Evolutionary conservation across 345 rosid genomes (phyloP), one percentile per base, ranked within the genome.

Genomic region (Syzygium aromaticum): DNA sequence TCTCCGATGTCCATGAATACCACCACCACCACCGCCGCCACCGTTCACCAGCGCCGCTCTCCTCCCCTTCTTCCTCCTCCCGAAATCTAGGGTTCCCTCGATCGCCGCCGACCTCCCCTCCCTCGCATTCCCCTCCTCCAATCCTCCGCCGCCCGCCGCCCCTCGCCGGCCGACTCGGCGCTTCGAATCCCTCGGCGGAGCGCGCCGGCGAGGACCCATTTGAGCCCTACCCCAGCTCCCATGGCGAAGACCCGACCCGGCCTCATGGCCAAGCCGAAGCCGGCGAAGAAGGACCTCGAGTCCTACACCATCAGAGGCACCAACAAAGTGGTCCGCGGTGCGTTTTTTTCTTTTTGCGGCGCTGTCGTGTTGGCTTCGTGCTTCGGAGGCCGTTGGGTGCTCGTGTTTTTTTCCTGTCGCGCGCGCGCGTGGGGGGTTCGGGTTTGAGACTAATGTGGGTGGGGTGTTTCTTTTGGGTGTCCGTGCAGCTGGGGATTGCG

Each of bases 201-300:
- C 46, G 46, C 46, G 46, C 46, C 46, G 46, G 46, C 46, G 46
- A 43, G 46, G 46, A 43, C 46, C 46, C 46, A 3, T 73, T 5
- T 23, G 80, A 73, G 80, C 80, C 25, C 80, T 73, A 73, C 80
- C 49, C 86, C 78, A 43, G 46, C 46, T 43, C 77, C 52, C 10
- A 97, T 97, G 99, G 98, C 98, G 77, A 97, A 93, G 89, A 95
- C 98, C 88, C 92, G 97, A 91, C 96, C 95, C 5, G 95, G 95
- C 52, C 85, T 85, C 86, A 59, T 88, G 86, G 86, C 90, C 54
- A 88, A 88, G 88, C 88, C 88, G 61, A 88, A 88, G 85, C 87
- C 88, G 64, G 84, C 27, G 28, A 88, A 83, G 85, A 86, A 30
- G 77, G 88, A 88, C 84, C 88, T 88, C 49, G 90, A 88, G 54